These are phyloP conservation scores for Neonectria punicea DNA, from an alignment of 2,329 filamentous ascomycete genomes.

Conservation along the genomic window DNA sequence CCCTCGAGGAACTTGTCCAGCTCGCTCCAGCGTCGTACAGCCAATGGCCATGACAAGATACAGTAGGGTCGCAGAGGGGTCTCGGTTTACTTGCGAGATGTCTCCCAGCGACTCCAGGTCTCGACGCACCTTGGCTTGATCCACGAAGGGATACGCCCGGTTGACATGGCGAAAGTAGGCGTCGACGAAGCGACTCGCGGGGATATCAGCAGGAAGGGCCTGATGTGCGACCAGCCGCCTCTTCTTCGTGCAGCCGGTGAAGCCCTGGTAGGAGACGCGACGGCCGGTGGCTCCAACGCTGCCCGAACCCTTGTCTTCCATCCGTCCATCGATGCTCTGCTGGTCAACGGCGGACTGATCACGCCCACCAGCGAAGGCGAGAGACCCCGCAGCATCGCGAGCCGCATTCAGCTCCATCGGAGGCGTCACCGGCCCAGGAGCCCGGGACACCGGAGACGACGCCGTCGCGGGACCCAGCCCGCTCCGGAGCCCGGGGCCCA, in stretches of 20 bases:
- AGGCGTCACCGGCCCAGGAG: slow-evolving; percentile 29
- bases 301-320: slow-evolving; percentile 34
- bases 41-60: slow-evolving; percentile 60
- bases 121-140: slow-evolving; percentile 48
- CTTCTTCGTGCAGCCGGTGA: slow-evolving; percentile 32
- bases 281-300: slow-evolving; percentile 36
- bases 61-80: slow-evolving; percentile 47
- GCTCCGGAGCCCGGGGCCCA: slow-evolving; percentile 19
- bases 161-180: slow-evolving; percentile 59
- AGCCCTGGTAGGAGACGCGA: slow-evolving; percentile 36
- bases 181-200: slow-evolving; percentile 51
- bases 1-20: slow-evolving; percentile 52
- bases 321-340: slow-evolving; percentile 22
- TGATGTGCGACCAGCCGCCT: slow-evolving; percentile 32
- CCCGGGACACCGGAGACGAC: slow-evolving; percentile 27
- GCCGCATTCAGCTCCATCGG: slow-evolving; percentile 23
- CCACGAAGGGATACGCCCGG: slow-evolving; percentile 57
- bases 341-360: slow-evolving; percentile 25
- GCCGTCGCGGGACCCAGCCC: slow-evolving; percentile 9
- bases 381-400: slow-evolving; percentile 15
- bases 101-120: slow-evolving; percentile 48
- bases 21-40: slow-evolving; percentile 55
- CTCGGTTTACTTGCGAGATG: slow-evolving; percentile 41
- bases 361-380: slow-evolving; percentile 15
- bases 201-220: slow-evolving; percentile 37